These are phyloP conservation scores for Blastobotrys arbuscula DNA, from an alignment of 1,139 yeast genomes.

Conservation along the genomic window DNA sequence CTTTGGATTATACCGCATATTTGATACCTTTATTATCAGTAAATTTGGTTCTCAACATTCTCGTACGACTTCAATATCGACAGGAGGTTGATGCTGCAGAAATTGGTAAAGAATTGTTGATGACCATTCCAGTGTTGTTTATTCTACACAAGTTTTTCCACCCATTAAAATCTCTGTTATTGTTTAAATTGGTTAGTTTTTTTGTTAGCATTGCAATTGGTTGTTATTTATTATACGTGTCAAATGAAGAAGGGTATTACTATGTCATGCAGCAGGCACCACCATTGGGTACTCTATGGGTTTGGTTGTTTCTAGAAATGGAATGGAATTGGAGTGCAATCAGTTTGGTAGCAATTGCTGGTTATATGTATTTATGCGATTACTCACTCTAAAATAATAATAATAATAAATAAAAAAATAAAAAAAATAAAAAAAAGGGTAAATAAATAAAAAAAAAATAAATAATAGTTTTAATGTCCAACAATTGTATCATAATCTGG, in stretches of 20 bases:
- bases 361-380: slow-evolving; percentile 30
- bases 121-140: slow-evolving; percentile 29
- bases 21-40: slow-evolving; percentile 33
- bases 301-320: slow-evolving; percentile 38
- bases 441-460: background rate
- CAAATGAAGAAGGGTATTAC: slow-evolving; percentile 37
- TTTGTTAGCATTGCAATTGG: slow-evolving; percentile 30
- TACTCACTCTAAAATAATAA: slow-evolving; percentile 22
- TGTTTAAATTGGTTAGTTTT: slow-evolving; percentile 24
- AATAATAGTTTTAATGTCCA: background rate
- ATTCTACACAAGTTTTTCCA: slow-evolving; percentile 29
- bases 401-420: slow-evolving; percentile 1
- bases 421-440: background rate
- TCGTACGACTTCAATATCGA: slow-evolving; percentile 33
- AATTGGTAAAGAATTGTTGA: slow-evolving; percentile 23
- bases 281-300: slow-evolving; percentile 39
- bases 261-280: slow-evolving; percentile 39
- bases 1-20: slow-evolving; percentile 30
- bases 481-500: slow-evolving; percentile 20
- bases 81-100: slow-evolving; percentile 23
- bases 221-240: slow-evolving; percentile 32
- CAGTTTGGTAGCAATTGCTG: slow-evolving; percentile 29
- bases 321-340: slow-evolving; percentile 35
- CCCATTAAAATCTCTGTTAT: slow-evolving; percentile 20
- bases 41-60: slow-evolving; percentile 31